These are phyloP conservation scores for Arabidopsis lyrata DNA, from an alignment of 441 rosid genomes.

Conservation along the genomic window DNA sequence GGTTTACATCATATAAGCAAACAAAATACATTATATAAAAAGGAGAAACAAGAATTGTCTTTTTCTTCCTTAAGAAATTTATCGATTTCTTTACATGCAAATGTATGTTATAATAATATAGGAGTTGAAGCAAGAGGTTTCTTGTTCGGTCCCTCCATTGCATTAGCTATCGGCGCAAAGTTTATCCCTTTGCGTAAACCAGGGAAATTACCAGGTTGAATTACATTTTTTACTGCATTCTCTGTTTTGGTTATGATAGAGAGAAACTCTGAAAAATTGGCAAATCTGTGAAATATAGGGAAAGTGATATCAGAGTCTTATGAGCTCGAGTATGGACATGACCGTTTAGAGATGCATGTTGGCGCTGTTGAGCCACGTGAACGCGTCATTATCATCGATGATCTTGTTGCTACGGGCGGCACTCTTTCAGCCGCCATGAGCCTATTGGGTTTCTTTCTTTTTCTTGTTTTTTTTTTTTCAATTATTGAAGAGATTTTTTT, in stretches of 20 bases:
- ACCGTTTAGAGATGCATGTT: conserved; percentile 91
- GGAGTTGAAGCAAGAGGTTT: conserved; percentile 98
- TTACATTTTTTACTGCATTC: background rate
- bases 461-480: background rate
- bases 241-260: background rate
- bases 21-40: background rate
- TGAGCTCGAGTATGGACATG: conserved; percentile 87
- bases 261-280: background rate
- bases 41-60: conserved; percentile 8
- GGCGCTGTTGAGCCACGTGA: conserved; percentile 81
- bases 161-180: conserved; percentile 94
- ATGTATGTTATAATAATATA: conserved; percentile 32
- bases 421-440: conserved; percentile 91
- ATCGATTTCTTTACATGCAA: background rate
- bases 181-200: conserved; percentile 96
- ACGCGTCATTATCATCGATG: conserved; percentile 82
- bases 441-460: conserved; percentile 61
- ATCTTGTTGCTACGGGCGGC: conserved; percentile 95
- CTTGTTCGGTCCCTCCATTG: conserved; percentile 92
- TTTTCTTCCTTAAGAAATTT: background rate
- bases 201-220: conserved; percentile 79
- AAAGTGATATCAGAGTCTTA: conserved; percentile 80
- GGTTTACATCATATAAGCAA: conserved; percentile 30
- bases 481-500: background rate
- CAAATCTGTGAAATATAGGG: conserved; percentile 48